Evolutionary conservation across 2,329 filamentous ascomycete genomes (phyloP), one percentile per base, ranked within the genome.

Genomic region (Diplodia scrobiculata): DNA sequence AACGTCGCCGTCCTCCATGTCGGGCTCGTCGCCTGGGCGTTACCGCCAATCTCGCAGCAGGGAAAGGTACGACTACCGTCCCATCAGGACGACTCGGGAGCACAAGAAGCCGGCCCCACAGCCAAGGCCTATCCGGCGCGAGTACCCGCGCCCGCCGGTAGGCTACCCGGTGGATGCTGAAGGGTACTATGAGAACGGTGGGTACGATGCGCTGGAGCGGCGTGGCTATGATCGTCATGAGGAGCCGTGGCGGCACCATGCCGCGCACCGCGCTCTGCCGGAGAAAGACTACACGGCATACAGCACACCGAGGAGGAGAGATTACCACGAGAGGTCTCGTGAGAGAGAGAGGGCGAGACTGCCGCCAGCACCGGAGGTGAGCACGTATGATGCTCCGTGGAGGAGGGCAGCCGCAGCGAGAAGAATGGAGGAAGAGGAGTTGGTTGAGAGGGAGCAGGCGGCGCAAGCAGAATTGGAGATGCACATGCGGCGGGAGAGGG

Each of bases 131-230:
- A 62, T 62, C 29, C 13, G 50, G 29, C 58, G 41, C 25, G 58
- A n/a, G 10, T 25, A 62, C 29, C 41, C 21, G 19, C 58, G 27
- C 5, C 45, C 17, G 17, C 45, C 58, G 5, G 58, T 7, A 11
- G 14, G 27, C 13, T 19, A 29, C 25, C 2, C n/a, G 29, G 52
- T 54, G 17, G 52, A 54, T 29, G 32, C 19, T 5, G 58, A 62
- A 27, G 58, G 29, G 45, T 62, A 62, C 58, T 62, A 62, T 47
- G 41, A 17, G 25, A 17, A 62, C 11, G 58, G 58, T 9, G 58
- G 58, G 2, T 62, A 62, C 45, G 58, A 62, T 29, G 45, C 21
- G 19, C 25, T 62, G 41, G 29, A 17, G 11, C 58, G 27, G 41
- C 38, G 41, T 3, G 27, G 41, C 11, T 60, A 34, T 29, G 27